Percentiles rank a stretch among this genome's conserved stretches.
These are phyloP conservation scores for Colletotrichum filicis DNA, from an alignment of 2,329 filamentous ascomycete genomes.

Conservation along the genomic window DNA sequence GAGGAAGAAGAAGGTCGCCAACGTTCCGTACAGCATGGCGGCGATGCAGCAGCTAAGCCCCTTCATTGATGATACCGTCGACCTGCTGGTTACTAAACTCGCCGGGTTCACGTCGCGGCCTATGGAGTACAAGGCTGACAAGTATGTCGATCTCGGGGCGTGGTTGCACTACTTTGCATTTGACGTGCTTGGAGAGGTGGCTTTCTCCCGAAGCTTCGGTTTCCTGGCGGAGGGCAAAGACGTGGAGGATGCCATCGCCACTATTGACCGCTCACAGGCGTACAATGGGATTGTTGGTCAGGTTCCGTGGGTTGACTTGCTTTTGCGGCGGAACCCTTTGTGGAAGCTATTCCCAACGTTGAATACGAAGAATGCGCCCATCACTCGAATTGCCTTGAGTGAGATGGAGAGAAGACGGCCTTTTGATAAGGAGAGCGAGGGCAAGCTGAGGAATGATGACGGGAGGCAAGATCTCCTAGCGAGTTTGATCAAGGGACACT, in stretches of 20 bases:
- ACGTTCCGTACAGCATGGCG: conserved; percentile 63
- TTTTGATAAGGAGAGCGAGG: conserved; percentile 57
- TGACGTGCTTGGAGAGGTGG: conserved; percentile 63
- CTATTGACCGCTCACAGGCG: conserved; percentile 62
- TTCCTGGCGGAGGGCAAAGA: conserved; percentile 62
- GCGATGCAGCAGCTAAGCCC: conserved; percentile 62
- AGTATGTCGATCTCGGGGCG: conserved; percentile 55
- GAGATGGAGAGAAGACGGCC: conserved; percentile 59
- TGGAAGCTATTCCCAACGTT: conserved; percentile 50
- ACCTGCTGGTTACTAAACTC: conserved; percentile 55
- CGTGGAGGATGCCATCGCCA: conserved; percentile 51
- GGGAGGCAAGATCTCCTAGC: conserved; percentile 62
- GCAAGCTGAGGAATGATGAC: conserved; percentile 50
- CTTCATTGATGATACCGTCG: conserved; percentile 63
- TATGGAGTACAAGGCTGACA: conserved; percentile 15
- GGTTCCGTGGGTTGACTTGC: conserved; percentile 59
- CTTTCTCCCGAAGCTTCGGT: conserved; percentile 62
- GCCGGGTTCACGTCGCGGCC: conserved; percentile 46
- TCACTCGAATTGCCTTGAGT: conserved; percentile 63
- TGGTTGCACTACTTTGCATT: conserved; percentile 51
- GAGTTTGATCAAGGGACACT: conserved; percentile 62
- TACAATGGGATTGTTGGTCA: conserved; percentile 65
- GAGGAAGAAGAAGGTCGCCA: conserved; percentile 64
- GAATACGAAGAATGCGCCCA: conserved; percentile 55
- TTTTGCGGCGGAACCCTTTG: conserved; percentile 62